Conservation (phyloP, 2,329 filamentous ascomycete genomes). For the Celoporthe dispersa region DNA sequence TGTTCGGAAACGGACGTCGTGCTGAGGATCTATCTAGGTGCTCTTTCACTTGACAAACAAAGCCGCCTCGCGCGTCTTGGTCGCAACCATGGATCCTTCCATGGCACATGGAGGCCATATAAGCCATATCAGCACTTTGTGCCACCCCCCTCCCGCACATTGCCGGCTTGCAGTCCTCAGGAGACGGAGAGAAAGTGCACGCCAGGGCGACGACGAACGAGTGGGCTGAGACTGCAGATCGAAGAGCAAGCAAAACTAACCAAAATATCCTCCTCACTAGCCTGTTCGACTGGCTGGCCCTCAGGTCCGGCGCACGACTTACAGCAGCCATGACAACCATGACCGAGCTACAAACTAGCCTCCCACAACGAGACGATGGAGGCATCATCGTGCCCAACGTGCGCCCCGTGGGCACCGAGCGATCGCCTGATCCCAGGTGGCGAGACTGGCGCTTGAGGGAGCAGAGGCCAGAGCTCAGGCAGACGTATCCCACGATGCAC, state of each 20-base stretch:
- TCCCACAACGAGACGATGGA: not conserved
- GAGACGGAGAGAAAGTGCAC: not conserved
- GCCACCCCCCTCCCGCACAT: not conserved
- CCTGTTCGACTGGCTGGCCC: not conserved
- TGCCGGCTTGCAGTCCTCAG: not conserved
- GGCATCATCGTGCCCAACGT: constrained; percentile 15
- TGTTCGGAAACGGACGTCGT: constrained; percentile 26
- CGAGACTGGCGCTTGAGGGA: constrained; percentile 24
- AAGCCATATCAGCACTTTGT: constrained; percentile 15
- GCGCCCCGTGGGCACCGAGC: constrained; percentile 11
- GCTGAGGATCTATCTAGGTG: not conserved
- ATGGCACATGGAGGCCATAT: constrained; percentile 16
- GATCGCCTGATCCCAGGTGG: constrained; percentile 21
- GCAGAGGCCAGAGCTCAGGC: constrained; percentile 20
- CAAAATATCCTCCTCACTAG: not conserved
- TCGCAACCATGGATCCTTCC: not conserved
- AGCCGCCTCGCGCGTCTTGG: constrained; percentile 3
- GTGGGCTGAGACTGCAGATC: not conserved
- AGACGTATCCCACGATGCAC: constrained; percentile 1
- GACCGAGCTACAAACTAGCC: not conserved
- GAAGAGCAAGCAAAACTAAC: not conserved
- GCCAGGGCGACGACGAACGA: not conserved
- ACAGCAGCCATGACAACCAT: not conserved
- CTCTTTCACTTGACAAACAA: constrained; percentile 20
- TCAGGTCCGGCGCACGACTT: not conserved